A percentile compares a stretch with the other conserved stretches of the same genome.
Evolutionary conservation across 2,329 filamentous ascomycete species (phyloP).

Genomic region (Fusarium subglutinans): DNA sequence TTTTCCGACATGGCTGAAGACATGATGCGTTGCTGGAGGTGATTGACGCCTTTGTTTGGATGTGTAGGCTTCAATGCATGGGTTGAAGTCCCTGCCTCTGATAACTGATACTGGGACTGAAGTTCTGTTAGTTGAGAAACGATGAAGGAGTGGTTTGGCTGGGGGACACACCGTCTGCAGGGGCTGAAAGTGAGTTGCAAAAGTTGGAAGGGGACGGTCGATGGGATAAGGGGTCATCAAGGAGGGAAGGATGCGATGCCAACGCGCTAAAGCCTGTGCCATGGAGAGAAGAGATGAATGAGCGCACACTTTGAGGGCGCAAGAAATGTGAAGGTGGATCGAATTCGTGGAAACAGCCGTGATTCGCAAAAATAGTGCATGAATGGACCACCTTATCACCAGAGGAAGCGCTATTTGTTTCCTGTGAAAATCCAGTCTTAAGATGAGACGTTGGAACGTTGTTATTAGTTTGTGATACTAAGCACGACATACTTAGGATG

Average conservation of each 20-base stretch:
- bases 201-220: not conserved
- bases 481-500: not conserved
- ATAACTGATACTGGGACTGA: not conserved
- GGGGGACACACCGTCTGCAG: rapidly evolving
- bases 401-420: too few species aligned
- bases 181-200: not conserved
- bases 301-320: rapidly evolving
- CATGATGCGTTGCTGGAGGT: rapidly evolving
- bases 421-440: rapidly evolving
- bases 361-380: rapidly evolving
- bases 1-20: not conserved
- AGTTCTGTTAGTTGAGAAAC: not conserved
- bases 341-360: rapidly evolving
- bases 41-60: rapidly evolving
- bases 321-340: not conserved
- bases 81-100: too few species aligned
- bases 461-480: too few species aligned
- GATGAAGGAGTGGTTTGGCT: rapidly evolving
- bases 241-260: not conserved
- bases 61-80: not conserved
- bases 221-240: not conserved
- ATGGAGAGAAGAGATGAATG: not conserved
- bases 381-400: rapidly evolving
- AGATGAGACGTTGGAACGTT: rapidly evolving
- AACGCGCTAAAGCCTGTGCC: not conserved